phyloP scores from a whole-genome alignment of 495 filamentous ascomycete species.

The Neurospora terricola region DNA sequence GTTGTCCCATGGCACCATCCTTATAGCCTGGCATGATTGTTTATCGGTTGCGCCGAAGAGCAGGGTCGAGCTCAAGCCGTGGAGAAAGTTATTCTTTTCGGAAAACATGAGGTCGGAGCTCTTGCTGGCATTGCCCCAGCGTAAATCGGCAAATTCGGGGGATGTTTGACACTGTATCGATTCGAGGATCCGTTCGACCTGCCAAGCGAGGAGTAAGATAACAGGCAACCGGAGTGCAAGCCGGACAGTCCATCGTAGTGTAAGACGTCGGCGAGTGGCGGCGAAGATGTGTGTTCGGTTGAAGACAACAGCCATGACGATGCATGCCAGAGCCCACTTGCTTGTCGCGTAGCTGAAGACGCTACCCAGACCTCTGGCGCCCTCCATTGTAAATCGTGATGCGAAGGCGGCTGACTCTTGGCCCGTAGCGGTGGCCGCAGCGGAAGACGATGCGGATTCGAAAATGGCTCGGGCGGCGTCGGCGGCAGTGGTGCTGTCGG shows the following conservation, averaged over 20 bases:
- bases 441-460: conserved; percentile 17
- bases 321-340: conserved; percentile 83
- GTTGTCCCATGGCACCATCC: conserved; percentile 50
- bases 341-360: conserved; percentile 88
- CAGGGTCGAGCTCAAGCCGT: conserved; percentile 55
- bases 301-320: conserved; percentile 74
- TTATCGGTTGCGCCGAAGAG: conserved; percentile 58
- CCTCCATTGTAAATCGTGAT: conserved; percentile 41
- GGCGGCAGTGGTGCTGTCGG: conserved; percentile 17
- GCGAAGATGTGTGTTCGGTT: conserved; percentile 93
- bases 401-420: conserved; percentile 31
- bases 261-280: conserved; percentile 67
- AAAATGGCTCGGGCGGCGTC: conserved; percentile 12
- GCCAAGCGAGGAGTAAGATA: conserved; percentile 61
- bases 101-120: conserved; percentile 62
- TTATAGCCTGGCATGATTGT: conserved; percentile 59
- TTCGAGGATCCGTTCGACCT: conserved; percentile 60
- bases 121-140: conserved; percentile 62
- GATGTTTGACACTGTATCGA: conserved; percentile 91
- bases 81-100: conserved; percentile 56
- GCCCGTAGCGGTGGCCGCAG: conserved; percentile 18
- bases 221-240: conserved; percentile 64
- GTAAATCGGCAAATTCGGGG: conserved; percentile 58
- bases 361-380: conserved; percentile 57
- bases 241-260: conserved; percentile 60